These are phyloP conservation scores for Blepharisma stoltei DNA, from an alignment of 73 alveolate genomes.

Conservation along the genomic window DNA sequence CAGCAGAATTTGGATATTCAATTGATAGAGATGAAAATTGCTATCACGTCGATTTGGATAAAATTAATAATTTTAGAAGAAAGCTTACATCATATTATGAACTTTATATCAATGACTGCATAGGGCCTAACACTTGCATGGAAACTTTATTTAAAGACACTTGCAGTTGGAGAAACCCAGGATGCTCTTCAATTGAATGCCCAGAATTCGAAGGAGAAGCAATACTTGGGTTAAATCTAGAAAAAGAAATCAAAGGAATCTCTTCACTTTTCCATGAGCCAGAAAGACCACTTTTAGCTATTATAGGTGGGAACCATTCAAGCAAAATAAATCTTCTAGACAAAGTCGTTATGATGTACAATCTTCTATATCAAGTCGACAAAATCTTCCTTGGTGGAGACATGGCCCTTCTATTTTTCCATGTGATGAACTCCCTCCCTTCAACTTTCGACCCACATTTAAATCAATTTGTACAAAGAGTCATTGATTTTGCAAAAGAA, in stretches of 20 bases:
- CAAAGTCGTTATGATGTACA: constrained; percentile 11
- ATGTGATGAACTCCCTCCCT: background rate
- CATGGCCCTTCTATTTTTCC: background rate
- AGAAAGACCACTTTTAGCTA: constrained; percentile 22
- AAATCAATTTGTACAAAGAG: background rate
- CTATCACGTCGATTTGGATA: background rate
- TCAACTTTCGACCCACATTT: background rate
- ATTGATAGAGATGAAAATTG: constrained; percentile 3
- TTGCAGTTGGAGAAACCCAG: constrained; percentile 21
- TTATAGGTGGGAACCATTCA: constrained; percentile 27
- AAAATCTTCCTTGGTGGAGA: constrained; percentile 10
- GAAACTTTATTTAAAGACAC: background rate
- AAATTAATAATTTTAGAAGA: constrained; percentile 3
- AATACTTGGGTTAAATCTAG: constrained; percentile 1
- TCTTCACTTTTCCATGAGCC: background rate
- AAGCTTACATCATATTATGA: constrained; percentile 16
- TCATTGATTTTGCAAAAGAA: background rate
- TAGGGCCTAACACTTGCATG: background rate
- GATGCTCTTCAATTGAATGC: constrained; percentile 16
- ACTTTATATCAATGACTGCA: constrained; percentile 9
- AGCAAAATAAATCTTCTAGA: constrained; percentile 11
- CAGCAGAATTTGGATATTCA: constrained; percentile 60
- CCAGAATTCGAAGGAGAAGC: constrained; percentile 23
- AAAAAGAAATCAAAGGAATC: constrained; percentile 17
- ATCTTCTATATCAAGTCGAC: constrained; percentile 20